Percentiles rank a stretch among this genome's conserved stretches.
These are phyloP conservation scores for Syncephalis fuscata DNA, from an alignment of 371 early-diverging fungal genomes.

Conservation along the genomic window DNA sequence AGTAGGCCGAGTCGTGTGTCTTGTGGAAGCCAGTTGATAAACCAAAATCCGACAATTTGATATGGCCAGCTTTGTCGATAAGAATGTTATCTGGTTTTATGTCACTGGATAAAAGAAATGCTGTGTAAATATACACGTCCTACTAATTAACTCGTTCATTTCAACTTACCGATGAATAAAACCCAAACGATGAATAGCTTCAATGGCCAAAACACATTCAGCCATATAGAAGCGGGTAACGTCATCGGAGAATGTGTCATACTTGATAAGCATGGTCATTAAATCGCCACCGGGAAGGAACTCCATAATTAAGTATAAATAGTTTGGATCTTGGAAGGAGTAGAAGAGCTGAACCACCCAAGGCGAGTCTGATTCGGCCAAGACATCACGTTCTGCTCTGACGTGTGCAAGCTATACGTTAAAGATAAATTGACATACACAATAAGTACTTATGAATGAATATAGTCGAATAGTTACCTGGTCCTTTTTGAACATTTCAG, in stretches of 20 bases:
- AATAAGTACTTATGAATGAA: no score
- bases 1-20: conserved; percentile 92
- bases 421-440: conserved; percentile 2
- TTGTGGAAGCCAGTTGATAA: conserved; percentile 97
- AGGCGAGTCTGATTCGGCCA: conserved; percentile 90
- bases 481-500: conserved; percentile 95
- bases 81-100: conserved; percentile 83
- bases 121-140: neutral
- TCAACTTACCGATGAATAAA: conserved; percentile 84
- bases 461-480: conserved; percentile 47
- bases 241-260: conserved; percentile 89
- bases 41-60: conserved; percentile 93
- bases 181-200: conserved; percentile 87
- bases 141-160: neutral
- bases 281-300: conserved; percentile 95
- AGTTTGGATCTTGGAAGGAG: conserved; percentile 89
- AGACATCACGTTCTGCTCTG: conserved; percentile 91
- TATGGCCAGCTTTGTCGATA: conserved; percentile 69
- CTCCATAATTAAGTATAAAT: conserved; percentile 96
- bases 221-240: conserved; percentile 98
- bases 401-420: conserved; percentile 70
- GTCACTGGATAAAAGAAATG: conserved; percentile 25
- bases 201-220: conserved; percentile 90
- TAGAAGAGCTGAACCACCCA: conserved; percentile 98
- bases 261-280: conserved; percentile 95